Evolutionary conservation across 2,329 filamentous ascomycete species (phyloP).

Genomic region (Graphilbum sp.): DNA sequence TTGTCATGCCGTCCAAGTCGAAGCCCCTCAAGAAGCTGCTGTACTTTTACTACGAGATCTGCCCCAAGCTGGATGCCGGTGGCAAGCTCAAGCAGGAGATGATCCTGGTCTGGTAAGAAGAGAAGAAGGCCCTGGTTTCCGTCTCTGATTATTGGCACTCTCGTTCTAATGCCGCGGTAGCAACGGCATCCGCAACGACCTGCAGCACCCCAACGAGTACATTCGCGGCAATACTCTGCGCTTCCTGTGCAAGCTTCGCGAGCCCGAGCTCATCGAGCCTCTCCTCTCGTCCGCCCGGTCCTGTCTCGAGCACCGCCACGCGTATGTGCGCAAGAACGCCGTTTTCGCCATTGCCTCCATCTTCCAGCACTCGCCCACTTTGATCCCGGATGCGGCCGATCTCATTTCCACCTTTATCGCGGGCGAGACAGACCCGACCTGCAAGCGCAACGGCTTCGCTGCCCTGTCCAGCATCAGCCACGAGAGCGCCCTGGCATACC

Average conservation of each 20-base stretch:
- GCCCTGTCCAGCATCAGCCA: constrained; percentile 84
- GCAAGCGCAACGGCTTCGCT: constrained; percentile 95
- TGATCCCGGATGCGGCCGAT: constrained; percentile 92
- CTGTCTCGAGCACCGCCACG: constrained; percentile 90
- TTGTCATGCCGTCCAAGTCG: constrained; percentile 97
- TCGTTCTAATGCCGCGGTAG: constrained; percentile 29
- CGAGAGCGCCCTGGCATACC: constrained; percentile 75
- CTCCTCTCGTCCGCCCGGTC: constrained; percentile 80
- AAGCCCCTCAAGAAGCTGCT: constrained; percentile 95
- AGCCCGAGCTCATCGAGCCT: constrained; percentile 90
- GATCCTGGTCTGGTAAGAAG: constrained; percentile 94
- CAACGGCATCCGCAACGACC: constrained; percentile 93
- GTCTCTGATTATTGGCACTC: background rate
- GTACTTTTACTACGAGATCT: constrained; percentile 99
- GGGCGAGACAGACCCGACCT: constrained; percentile 81
- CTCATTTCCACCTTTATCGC: constrained; percentile 81
- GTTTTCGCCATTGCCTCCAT: constrained; percentile 92
- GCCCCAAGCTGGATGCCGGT: constrained; percentile 78
- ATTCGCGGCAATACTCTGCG: constrained; percentile 95
- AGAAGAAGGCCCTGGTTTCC: no score
- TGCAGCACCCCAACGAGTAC: constrained; percentile 97
- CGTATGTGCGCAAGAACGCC: constrained; percentile 95
- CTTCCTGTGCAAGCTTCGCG: constrained; percentile 90
- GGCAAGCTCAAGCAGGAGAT: constrained; percentile 99
- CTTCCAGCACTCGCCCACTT: constrained; percentile 71